Conservation (phyloP, 805 yeast species). For the Yamadazyma phyllophila region DNA sequence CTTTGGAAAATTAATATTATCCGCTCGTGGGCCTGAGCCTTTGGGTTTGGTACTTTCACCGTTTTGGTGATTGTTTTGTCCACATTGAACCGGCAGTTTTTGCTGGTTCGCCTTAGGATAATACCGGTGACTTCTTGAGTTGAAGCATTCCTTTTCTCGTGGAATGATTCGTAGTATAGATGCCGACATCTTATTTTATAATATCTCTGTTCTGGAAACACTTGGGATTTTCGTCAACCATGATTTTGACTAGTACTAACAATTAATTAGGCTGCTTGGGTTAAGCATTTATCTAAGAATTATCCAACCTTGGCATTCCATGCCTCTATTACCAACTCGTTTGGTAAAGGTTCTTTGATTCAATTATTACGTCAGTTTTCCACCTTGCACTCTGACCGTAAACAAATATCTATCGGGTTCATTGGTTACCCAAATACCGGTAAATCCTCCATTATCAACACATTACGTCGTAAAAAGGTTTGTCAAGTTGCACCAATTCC, state of each 20-base stretch:
- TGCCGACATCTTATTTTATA: slow-evolving; percentile 54
- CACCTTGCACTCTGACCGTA: slow-evolving; percentile 83
- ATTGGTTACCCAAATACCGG: slow-evolving; percentile 99
- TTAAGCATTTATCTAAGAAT: slow-evolving; percentile 84
- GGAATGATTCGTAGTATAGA: slow-evolving; percentile 82
- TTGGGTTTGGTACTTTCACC: slow-evolving; percentile 23
- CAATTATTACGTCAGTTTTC: slow-evolving; percentile 93
- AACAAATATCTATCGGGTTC: slow-evolving; percentile 95
- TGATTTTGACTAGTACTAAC: slow-evolving; percentile 18
- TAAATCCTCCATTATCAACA: slow-evolving; percentile 91
- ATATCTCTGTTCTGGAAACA: not conserved
- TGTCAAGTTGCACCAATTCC: slow-evolving; percentile 98
- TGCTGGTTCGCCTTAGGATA: slow-evolving; percentile 44
- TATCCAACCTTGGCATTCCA: slow-evolving; percentile 97
- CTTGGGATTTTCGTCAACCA: not conserved
- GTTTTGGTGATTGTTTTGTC: slow-evolving; percentile 38
- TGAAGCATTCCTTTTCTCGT: slow-evolving; percentile 46
- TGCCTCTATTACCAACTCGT: slow-evolving; percentile 95
- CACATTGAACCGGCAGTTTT: slow-evolving; percentile 33
- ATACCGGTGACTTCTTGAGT: slow-evolving; percentile 73
- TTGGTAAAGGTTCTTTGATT: slow-evolving; percentile 95
- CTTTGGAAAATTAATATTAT: slow-evolving; percentile 83
- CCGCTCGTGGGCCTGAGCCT: slow-evolving; percentile 55
- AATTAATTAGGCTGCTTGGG: slow-evolving; percentile 90
- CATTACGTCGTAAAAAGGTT: slow-evolving; percentile 90